Evolutionary conservation across 1,284 basidiomycete genomes (phyloP), one percentile per base, ranked within the genome.

Genomic region (Rhodotorula sp.): DNA sequence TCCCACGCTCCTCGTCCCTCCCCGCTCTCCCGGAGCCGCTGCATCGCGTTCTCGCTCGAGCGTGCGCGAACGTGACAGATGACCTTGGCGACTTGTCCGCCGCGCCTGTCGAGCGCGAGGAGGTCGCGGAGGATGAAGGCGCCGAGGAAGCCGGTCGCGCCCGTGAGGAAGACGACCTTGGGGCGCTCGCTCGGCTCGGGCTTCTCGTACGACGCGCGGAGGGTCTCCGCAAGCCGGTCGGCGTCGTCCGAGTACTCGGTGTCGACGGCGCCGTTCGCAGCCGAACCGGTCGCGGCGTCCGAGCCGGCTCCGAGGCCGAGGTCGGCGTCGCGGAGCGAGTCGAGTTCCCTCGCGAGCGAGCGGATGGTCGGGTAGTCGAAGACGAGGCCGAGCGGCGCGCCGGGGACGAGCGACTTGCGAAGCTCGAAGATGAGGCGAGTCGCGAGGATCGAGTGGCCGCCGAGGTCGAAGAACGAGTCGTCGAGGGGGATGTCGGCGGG

Each of bases 381-480:
- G 40, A 99, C 88, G 56, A 98, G 84, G 15, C 94, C 92, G 26
- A 99, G 84, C 0, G 96, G 95, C 4, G 92, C 92, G 69, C 94
- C 89, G 53, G 97, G 86, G 20, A 95, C 89, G 78, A 99, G 95
- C 0, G 85, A 83, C 82, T 95, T 97, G 79, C 96, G 89, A 70
- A 99, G 89, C 81, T 97, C 93, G 79, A 99, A 99, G 75, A 99
- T 92, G 71, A 99, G 87, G 40, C 95, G 88, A 6, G 95, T 99
- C 0, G 95, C 96, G 31, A 99, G 86, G 77, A 99, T 98, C 20
- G 96, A 99, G 82, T 99, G 96, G 3, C 96, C 96, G 50, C 96
- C 96, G 40, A 99, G 85, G 81, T 99, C 96, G 82, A 98, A 99
- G 86, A 99, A 99, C 80, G 87, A 92, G 78, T 99, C 96, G 79